A percentile compares a stretch with the other conserved stretches of the same genome.
Evolutionary conservation across 1,139 yeast genomes (phyloP).

Genomic region (Tardiomyces blankii): DNA sequence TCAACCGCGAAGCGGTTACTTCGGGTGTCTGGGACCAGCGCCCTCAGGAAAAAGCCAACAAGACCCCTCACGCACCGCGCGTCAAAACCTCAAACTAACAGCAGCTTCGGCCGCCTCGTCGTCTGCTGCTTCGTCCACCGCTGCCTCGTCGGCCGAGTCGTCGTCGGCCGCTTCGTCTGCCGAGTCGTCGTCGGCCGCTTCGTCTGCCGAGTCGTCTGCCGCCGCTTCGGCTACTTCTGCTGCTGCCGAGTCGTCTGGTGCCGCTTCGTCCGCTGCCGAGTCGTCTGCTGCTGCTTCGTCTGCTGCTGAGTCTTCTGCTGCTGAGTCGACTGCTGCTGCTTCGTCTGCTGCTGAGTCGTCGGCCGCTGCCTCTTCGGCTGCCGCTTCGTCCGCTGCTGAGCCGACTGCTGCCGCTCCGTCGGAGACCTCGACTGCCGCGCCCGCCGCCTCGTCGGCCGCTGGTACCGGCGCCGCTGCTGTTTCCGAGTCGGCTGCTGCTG

Average conservation of each 20-base stretch:
- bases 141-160: too few species aligned
- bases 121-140: constrained; percentile 6
- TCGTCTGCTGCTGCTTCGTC: constrained; percentile 3
- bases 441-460: background rate
- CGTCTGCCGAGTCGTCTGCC: background rate
- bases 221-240: background rate
- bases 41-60: too few species aligned
- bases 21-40: too few species aligned
- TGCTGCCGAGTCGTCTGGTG: constrained; percentile 1
- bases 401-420: constrained; percentile 1
- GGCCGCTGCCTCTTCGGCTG: background rate
- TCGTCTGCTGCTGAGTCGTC: constrained; percentile 1
- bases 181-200: constrained; percentile 1
- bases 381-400: constrained; percentile 2
- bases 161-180: constrained; percentile 8
- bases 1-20: too few species aligned
- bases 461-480: background rate
- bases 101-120: constrained; percentile 2
- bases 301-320: constrained; percentile 1
- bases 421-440: constrained; percentile 1
- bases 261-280: constrained; percentile 3
- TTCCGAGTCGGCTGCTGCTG: background rate
- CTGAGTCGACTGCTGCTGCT: constrained; percentile 2
- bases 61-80: too few species aligned
- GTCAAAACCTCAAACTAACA: too few species aligned